Evolutionary conservation across 2,329 filamentous ascomycete species (phyloP).

Genomic region (Fusarium sp.): DNA sequence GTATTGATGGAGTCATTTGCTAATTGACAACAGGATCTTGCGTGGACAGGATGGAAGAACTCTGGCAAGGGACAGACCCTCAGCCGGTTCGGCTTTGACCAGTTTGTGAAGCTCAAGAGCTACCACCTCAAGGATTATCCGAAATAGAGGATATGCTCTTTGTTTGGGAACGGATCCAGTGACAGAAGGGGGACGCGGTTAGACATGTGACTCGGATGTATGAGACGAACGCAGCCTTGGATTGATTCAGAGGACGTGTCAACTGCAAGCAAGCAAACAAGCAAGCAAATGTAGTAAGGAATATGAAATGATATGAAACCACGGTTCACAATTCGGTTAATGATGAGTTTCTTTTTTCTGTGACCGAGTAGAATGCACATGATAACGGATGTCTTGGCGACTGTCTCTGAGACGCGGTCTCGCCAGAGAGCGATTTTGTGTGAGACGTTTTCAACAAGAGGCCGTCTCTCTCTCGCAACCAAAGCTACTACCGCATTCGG

Average conservation of each 20-base stretch:
- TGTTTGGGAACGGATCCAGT: neutral
- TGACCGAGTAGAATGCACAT: slow-evolving; percentile 14
- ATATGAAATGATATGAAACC: neutral
- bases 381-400: slow-evolving; percentile 30
- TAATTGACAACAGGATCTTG: slow-evolving; percentile 74
- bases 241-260: slow-evolving; percentile 19
- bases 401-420: slow-evolving; percentile 24
- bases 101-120: slow-evolving; percentile 97
- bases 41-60: slow-evolving; percentile 99
- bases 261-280: slow-evolving; percentile 15
- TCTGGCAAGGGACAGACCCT: slow-evolving; percentile 92
- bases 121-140: slow-evolving; percentile 89
- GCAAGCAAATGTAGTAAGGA: neutral
- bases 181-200: slow-evolving; percentile 2
- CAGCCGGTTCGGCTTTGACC: slow-evolving; percentile 91
- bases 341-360: neutral
- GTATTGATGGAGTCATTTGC: slow-evolving; percentile 23
- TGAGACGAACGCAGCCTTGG: slow-evolving; percentile 18
- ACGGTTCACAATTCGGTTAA: neutral
- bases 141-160: slow-evolving; percentile 56
- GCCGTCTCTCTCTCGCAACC: neutral
- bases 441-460: slow-evolving; percentile 35
- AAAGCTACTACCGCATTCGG: slow-evolving; percentile 26
- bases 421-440: slow-evolving; percentile 12
- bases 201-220: slow-evolving; percentile 27